Conservation (phyloP, 768 basidiomycete species). For the Lyophyllum semitale region DNA sequence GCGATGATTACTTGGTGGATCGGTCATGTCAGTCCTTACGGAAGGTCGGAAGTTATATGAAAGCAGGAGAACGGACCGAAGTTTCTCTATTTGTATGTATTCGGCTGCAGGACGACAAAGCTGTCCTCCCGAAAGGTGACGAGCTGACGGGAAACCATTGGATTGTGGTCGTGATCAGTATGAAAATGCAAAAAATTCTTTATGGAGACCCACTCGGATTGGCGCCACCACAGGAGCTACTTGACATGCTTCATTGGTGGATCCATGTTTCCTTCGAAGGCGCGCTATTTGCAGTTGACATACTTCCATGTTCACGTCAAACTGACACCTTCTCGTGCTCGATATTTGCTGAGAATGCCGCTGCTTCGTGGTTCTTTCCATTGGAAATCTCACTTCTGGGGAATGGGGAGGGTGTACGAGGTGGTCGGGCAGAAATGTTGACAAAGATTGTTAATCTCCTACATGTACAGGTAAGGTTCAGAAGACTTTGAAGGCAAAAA, state of each 20-base stretch:
- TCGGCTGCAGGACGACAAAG: not conserved
- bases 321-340: conserved; percentile 12
- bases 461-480: not conserved
- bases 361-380: conserved; percentile 3
- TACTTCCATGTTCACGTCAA: not conserved
- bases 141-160: conserved; percentile 7
- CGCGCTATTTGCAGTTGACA: not conserved
- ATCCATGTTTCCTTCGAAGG: not conserved
- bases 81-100: not conserved
- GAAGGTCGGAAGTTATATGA: not conserved
- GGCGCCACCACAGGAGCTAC: conserved; percentile 9
- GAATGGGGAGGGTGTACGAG: not conserved
- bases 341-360: conserved; percentile 7
- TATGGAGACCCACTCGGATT: conserved; percentile 10
- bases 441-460: not conserved
- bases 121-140: not conserved
- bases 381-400: not conserved
- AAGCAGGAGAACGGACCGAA: not conserved
- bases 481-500: not conserved
- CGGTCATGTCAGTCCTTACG: not conserved
- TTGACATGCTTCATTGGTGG: conserved; percentile 14
- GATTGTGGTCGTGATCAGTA: conserved; percentile 4
- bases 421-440: not conserved
- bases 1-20: not conserved
- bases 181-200: not conserved